Base-by-base conservation (phyloP, 495 filamentous ascomycete genomes). In the Achaetomiella virescens region DNA sequence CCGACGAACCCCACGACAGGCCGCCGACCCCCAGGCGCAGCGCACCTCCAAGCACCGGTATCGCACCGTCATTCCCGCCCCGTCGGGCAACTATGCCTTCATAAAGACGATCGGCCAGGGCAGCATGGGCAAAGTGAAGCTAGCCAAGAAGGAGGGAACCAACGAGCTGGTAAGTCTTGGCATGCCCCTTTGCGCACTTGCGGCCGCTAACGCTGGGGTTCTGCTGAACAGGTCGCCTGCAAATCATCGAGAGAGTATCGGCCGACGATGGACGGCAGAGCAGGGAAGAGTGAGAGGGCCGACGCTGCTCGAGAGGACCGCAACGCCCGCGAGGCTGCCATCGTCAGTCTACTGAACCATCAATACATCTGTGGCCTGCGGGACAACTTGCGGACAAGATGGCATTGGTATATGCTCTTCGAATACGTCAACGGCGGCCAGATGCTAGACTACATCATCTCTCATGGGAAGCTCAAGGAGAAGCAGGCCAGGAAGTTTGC, bases 381-480 rank as follows among this genome's bases (percentile, higher is more conserved):
- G 56, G 93, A 99, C 72, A 90, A 96, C 14, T 84, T 97, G 49
- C 87, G 91, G 21, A 97, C 93, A 17, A 89, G 90, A 64, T 93
- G 96, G 71, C 93, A 99, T 70, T 99, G 93, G 93, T 99, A 99
- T 70, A 99, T 99, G 93, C 83, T 99, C 21, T 99, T 97, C 67
- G 93, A 99, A 74, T 96, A 96, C 69, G 95, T 99, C 72, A 97
- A 99, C 68, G 93, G 93, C 46, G 95, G 93, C 14, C 93, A 99
- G 70, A 99, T 99, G 93, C 82, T 99, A 41, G 93, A 99, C 75
- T 99, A 99, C 70, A 99, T 99, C 71, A 99, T 99, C 65, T 96
- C 90, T 12, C 93, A 99, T 67, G 95, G 93, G 47, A 86, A 92
- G 56, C 73, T 99, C 62, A 97, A 97, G 76, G 93, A 99, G 74